phyloP scores from a whole-genome alignment of 164 flowering plant species.

The Piper longum region DNA sequence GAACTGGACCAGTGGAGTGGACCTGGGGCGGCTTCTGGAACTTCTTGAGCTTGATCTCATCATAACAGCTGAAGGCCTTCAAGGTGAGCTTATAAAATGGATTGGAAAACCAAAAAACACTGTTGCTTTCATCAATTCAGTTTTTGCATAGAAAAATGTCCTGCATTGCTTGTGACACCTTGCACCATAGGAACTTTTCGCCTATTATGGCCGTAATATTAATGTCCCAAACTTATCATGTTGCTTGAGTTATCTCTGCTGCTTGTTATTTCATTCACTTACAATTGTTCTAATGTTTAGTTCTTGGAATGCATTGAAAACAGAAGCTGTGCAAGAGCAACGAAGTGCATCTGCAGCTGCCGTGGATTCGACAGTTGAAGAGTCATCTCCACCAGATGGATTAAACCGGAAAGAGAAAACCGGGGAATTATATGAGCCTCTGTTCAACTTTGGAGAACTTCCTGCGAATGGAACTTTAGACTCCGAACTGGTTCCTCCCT shows the following conservation, averaged over 20 bases:
- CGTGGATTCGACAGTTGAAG: slow-evolving; percentile 61
- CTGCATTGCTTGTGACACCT: too few relatives aligned
- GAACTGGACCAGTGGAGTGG: slow-evolving; percentile 97
- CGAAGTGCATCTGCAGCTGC: slow-evolving; percentile 43
- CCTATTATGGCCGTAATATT: not conserved
- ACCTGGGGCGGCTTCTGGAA: slow-evolving; percentile 90
- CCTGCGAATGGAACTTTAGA: slow-evolving; percentile 31
- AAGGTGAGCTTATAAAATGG: slow-evolving; percentile 27
- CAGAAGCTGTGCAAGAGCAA: slow-evolving; percentile 80
- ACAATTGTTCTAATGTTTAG: not conserved
- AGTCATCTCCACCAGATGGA: slow-evolving; percentile 54
- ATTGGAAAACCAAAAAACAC: not conserved
- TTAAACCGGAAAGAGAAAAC: slow-evolving; percentile 29
- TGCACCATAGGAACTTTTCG: too few relatives aligned
- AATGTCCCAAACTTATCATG: not conserved
- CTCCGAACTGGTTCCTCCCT: slow-evolving; percentile 21
- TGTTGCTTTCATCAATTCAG: too few relatives aligned
- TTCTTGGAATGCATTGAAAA: not conserved
- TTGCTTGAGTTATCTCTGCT: not conserved
- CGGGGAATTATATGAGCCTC: slow-evolving; percentile 45
- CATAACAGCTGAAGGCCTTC: slow-evolving; percentile 51
- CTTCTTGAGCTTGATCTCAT: slow-evolving; percentile 84
- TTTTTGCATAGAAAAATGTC: too few relatives aligned
- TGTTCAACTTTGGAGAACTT: slow-evolving; percentile 37
- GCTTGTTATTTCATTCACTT: not conserved